A percentile compares a stretch with the other conserved stretches of the same genome.
phyloP scores from a whole-genome alignment of 2,329 filamentous ascomycete species.

The Lasiodiplodia sp. region DNA sequence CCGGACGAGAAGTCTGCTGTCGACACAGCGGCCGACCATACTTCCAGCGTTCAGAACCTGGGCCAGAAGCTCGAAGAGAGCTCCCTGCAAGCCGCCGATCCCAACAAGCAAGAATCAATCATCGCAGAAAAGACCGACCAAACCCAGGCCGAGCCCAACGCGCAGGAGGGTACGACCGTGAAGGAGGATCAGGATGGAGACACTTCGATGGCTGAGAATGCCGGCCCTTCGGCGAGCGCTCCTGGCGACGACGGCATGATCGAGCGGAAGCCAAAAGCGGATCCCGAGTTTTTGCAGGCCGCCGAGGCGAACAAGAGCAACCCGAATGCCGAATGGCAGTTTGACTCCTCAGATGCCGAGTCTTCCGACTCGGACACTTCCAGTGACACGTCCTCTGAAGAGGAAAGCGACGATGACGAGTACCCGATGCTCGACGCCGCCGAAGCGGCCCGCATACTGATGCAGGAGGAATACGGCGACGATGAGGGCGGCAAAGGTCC shows the following conservation, averaged over 20 bases:
- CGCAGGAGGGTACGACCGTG: constrained; percentile 21
- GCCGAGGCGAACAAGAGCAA: constrained; percentile 56
- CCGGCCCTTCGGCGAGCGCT: neutral
- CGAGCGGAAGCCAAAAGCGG: constrained; percentile 33
- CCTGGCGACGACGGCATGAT: constrained; percentile 21
- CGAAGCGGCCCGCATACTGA: constrained; percentile 83
- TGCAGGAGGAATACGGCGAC: constrained; percentile 76
- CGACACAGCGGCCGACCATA: neutral
- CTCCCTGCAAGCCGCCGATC: constrained; percentile 44
- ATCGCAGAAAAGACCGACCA: constrained; percentile 11
- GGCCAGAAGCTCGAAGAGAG: constrained; percentile 42
- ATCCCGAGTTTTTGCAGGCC: constrained; percentile 54
- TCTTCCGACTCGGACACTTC: constrained; percentile 58
- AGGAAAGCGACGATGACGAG: constrained; percentile 65
- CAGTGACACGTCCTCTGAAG: constrained; percentile 61
- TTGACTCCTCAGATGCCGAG: constrained; percentile 67
- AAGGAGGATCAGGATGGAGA: constrained; percentile 1
- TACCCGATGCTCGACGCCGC: constrained; percentile 75
- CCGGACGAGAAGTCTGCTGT: neutral
- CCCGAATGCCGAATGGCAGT: constrained; percentile 80
- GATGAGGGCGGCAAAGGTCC: constrained; percentile 78
- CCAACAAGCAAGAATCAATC: constrained; percentile 38
- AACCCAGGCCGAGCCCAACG: neutral
- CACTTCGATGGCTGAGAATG: constrained; percentile 1
- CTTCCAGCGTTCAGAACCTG: constrained; percentile 27